These are phyloP conservation scores for Nicotiana tomentosiformis DNA, from an alignment of 257 asterid genomes.

Conservation along the genomic window DNA sequence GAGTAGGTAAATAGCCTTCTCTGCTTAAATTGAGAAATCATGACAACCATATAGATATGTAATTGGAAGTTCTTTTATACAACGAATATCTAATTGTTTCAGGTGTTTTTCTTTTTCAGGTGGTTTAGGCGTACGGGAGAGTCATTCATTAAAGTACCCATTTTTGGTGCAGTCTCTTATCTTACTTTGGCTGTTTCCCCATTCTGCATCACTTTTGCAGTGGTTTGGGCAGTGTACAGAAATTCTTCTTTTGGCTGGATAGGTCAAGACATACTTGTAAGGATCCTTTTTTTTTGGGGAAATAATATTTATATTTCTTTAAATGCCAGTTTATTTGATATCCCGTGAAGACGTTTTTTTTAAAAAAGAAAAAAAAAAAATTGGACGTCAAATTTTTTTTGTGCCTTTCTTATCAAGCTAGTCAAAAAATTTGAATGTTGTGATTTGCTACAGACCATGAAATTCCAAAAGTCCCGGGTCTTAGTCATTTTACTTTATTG, in stretches of 20 bases:
- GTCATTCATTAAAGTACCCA: slow-evolving; percentile 41
- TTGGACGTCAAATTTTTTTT: too few species aligned
- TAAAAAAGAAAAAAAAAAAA: too few species aligned
- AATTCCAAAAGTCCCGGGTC: neutral
- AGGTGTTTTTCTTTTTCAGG: slow-evolving; percentile 18
- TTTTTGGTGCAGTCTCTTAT: slow-evolving; percentile 55
- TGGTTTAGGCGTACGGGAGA: slow-evolving; percentile 39
- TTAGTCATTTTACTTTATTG: neutral
- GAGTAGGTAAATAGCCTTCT: too few species aligned
- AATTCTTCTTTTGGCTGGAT: slow-evolving; percentile 72
- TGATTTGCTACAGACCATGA: neutral
- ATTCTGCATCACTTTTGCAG: slow-evolving; percentile 77
- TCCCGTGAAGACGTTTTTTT: neutral
- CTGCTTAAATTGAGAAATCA: too few species aligned
- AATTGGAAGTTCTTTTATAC: neutral
- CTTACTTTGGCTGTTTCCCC: slow-evolving; percentile 83
- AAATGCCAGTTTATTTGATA: neutral
- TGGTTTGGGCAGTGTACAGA: slow-evolving; percentile 76
- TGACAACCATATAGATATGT: too few species aligned
- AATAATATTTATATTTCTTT: neutral
- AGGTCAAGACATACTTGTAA: slow-evolving; percentile 89
- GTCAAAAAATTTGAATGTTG: neutral
- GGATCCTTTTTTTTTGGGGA: neutral
- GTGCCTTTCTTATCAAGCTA: neutral
- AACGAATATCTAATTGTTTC: neutral